Evolutionary conservation across 2,329 filamentous ascomycete species (phyloP), one percentile per base, ranked within the genome.

Genomic region (Claviceps capensis): DNA sequence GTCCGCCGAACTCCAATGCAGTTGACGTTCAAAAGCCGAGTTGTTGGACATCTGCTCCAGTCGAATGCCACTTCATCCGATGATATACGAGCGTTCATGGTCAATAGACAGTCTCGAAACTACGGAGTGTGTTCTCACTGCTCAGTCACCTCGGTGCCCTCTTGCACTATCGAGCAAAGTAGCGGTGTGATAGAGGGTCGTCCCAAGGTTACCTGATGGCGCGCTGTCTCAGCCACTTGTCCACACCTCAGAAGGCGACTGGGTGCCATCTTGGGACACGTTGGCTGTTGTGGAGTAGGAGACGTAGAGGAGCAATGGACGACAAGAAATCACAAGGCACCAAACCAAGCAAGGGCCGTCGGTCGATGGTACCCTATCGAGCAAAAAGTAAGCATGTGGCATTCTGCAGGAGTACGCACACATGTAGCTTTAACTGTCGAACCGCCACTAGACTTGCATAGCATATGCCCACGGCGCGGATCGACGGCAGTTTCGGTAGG

Each of bases 181-280:
- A 53, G 52, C 52, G 52, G 52, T 53, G 52, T 48, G 52, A 51
- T 46, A 22, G 48, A 26, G 14, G 17, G 30, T 38, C 17, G 45
- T 30, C 17, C 11, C 45, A 37, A 37, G 22, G 34, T 34, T 40
- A 46, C 49, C 43, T 13, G 49, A 49, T 37, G 30, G 30, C 30
- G 49, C 41, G 47, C 49, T 48, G 52, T 53, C 52, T 53, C 52
- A 53, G 52, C 52, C 52, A 53, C 49, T 23, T 16, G 26, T 47
- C 46, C 34, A 30, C 34, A 46, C 40, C 45, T 30, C 22, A 45
- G 43, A 45, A 40, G 23, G 43, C 43, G 14, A 45, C 23, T 43
- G 41, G 17, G 41, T 43, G 19, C 41, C 41, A 43, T 47, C 23
- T 26, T 26, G 23, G 47, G 8, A 43, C 7, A 26, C 11, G n/a